Base-by-base conservation (phyloP, 78 protist species). In the Mantamonas sphyraenae region DNA sequence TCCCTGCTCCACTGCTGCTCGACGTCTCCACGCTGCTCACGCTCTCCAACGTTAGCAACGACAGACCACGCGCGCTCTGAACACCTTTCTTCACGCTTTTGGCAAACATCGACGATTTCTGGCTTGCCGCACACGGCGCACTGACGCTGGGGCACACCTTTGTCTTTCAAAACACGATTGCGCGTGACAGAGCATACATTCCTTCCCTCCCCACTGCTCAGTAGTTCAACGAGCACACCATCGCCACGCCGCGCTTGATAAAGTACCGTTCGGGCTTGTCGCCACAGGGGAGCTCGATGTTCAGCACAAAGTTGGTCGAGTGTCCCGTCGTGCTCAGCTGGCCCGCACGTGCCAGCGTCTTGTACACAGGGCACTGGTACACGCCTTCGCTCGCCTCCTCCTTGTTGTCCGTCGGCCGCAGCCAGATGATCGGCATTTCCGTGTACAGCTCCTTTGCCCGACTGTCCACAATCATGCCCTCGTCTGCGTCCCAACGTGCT, bases 391-490 rank as follows among this genome's bases (percentile, higher is more conserved):
- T 37, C 0, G 82, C 74, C 53, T 14, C 39, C 33, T 37, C 38
- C 8, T 58, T 42, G 16, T 76, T 43, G 37, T 30, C 34, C n/a
- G 66, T 4, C 12, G 59, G 28, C 5, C 28, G 1, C 26, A 83
- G 42, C 47, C 73, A 64, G 35, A 82, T 67, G 50, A 78, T 51
- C 1, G 97, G 95, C 85, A 93, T 42, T 24, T 37, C 26, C 24
- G 72, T 63, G 76, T 60, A 90, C n/a, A 93, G 84, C 80, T 90
- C 91, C 74, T 86, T 83, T 1, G 97, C 91, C 0, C 66, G 20
- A 19, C 90, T 71, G 60, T 93, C 94, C 20, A 33, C 72, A 9
- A 93, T 39, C 26, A 60, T 0, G 40, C 45, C 3, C 19, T 0
- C 7, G 14, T 35, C 67, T 0, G 33, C 5, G 56, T 78, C 80